Evolutionary conservation across 208 protist genomes (phyloP), one percentile per base, ranked within the genome.

Genomic region (Leishmania turanica): DNA sequence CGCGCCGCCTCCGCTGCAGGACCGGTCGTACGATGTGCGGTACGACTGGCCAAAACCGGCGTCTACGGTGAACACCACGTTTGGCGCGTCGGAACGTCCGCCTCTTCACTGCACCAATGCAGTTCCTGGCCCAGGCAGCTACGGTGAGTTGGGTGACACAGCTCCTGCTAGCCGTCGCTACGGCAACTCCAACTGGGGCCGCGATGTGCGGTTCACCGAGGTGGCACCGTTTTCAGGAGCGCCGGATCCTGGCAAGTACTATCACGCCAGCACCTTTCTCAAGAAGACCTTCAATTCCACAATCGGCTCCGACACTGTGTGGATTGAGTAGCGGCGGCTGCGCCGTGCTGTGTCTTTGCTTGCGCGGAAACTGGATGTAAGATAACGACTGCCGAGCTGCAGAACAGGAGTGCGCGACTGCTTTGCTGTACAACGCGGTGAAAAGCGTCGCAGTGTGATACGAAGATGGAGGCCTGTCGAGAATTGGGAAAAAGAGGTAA

Each of bases 251-350:
- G 93, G 92, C 9, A 84, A 88, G 60, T 96, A 93, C 81, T 89
- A 91, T 77, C 85, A 92, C 75, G 81, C 89, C 45, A 92, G 88
- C 66, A 96, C 92, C 6, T 89, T 96, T 65, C 72, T 95, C n/a
- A 96, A 86, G n/a, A 96, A 95, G 62, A 90, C 92, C 4, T 89
- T 93, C 88, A 97, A 97, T 73, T 77, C 83, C 49, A 97, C 95
- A 19, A 92, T 96, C 79, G 90, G 88, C 8, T 90, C 82, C 27
- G 87, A 92, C 42, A 90, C 89, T 8, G 90, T 83, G 53, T 92
- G 87, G 88, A 88, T 83, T 58, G 80, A 83, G 34, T 85, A 78
- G 74, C 31, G n/a, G 37, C 17, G 3, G 47, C 40, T 51, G 15
- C 56, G 17, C 11, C 21, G 15, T 51, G 60, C 51, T 27, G 54